A percentile compares a stretch with the other conserved stretches of the same genome.
These are phyloP conservation scores for Penicillium robsamsonii DNA, from an alignment of 495 filamentous ascomycete species.

Conservation along the genomic window DNA sequence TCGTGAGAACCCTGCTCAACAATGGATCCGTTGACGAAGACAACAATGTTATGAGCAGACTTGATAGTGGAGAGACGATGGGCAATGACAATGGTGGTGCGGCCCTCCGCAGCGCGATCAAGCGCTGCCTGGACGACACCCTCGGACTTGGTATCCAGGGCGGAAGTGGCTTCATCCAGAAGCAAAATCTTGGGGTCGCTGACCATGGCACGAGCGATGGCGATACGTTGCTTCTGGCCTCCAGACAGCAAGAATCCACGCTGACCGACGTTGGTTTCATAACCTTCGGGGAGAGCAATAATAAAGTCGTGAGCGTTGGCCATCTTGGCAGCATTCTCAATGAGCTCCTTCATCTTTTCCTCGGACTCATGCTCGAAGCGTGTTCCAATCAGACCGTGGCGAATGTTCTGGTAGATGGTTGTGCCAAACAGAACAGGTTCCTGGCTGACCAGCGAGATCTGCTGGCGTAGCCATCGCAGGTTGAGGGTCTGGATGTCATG, in stretches of 20 bases:
- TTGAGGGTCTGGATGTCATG: slow-evolving; percentile 80
- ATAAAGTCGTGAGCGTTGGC: slow-evolving; percentile 95
- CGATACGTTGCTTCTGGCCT: slow-evolving; percentile 95
- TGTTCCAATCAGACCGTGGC: slow-evolving; percentile 84
- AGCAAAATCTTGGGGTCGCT: slow-evolving; percentile 93
- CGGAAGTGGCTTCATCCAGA: slow-evolving; percentile 91
- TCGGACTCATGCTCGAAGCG: slow-evolving; percentile 62
- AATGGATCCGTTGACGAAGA: slow-evolving; percentile 79
- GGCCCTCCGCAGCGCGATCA: slow-evolving; percentile 80
- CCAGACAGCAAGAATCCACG: slow-evolving; percentile 89
- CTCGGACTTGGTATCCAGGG: slow-evolving; percentile 94
- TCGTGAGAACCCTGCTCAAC: slow-evolving; percentile 88
- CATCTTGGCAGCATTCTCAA: slow-evolving; percentile 80
- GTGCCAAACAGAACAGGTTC: slow-evolving; percentile 73
- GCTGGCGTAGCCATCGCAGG: slow-evolving; percentile 85
- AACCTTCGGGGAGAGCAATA: slow-evolving; percentile 75
- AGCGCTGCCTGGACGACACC: slow-evolving; percentile 92
- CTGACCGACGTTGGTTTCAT: slow-evolving; percentile 93
- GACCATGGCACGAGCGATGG: slow-evolving; percentile 84
- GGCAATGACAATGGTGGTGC: slow-evolving; percentile 95
- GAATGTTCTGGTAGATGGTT: slow-evolving; percentile 84
- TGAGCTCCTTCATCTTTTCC: slow-evolving; percentile 64
- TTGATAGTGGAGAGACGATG: slow-evolving; percentile 94
- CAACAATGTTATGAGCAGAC: slow-evolving; percentile 91
- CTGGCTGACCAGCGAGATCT: slow-evolving; percentile 85